Percentiles rank a stretch among this genome's conserved stretches.
Conservation (phyloP, 495 filamentous ascomycete genomes). For the Neurospora sp. region DNA sequence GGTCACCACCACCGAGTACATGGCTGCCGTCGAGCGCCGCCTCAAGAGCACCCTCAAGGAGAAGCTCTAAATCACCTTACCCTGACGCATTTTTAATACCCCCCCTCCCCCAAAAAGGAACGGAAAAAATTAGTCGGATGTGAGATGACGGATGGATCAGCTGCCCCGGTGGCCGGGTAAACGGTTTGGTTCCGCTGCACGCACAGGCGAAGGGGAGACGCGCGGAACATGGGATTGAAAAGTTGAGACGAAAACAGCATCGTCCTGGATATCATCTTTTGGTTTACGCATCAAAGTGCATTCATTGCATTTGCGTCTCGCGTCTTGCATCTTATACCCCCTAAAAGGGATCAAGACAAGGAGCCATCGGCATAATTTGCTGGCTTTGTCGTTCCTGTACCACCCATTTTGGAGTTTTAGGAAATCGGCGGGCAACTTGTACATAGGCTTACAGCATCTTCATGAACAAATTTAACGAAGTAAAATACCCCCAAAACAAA, state of each 20-base stretch:
- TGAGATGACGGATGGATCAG: neutral
- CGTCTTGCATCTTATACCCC: neutral
- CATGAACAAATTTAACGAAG: neutral
- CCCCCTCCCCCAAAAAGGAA: neutral
- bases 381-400: neutral
- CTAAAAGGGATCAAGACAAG: neutral
- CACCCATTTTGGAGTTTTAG: neutral
- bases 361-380: neutral
- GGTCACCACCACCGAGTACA: constrained; percentile 81
- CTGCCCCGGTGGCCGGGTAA: neutral
- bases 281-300: neutral
- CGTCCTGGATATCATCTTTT: neutral
- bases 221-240: neutral
- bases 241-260: neutral
- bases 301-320: neutral
- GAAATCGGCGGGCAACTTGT: neutral
- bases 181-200: neutral
- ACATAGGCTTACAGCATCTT: neutral
- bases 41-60: constrained; percentile 54
- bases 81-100: neutral
- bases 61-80: constrained; percentile 32
- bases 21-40: constrained; percentile 79
- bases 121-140: neutral
- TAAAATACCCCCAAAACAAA: neutral
- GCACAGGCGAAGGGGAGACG: neutral